Evolutionary conservation across 352 stramenopile genomes (phyloP).

Genomic region (Chrysophaeum taylorii): DNA sequence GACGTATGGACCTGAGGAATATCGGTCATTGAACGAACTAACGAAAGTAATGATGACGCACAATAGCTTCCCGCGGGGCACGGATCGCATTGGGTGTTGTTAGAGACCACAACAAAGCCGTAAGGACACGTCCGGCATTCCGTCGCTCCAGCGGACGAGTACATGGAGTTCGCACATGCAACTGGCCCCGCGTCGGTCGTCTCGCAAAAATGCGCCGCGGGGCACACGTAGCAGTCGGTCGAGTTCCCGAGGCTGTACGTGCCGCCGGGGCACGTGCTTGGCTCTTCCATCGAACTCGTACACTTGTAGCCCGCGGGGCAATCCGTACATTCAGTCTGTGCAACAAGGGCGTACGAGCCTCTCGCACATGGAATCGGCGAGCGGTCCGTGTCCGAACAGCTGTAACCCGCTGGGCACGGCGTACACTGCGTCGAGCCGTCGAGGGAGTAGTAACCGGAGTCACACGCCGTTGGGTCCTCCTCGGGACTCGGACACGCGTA

Average conservation of each 20-base stretch:
- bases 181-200: constrained; percentile 38
- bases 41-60: too few relatives aligned
- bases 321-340: too few relatives aligned
- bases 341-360: constrained; percentile 44
- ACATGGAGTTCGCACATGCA: constrained; percentile 43
- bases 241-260: constrained; percentile 5
- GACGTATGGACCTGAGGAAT: constrained; percentile 46
- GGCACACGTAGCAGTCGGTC: constrained; percentile 29
- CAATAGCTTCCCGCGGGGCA: constrained; percentile 3
- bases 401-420: constrained; percentile 60
- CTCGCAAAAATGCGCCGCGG: constrained; percentile 33
- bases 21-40: too few relatives aligned
- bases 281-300: constrained; percentile 25
- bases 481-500: background rate
- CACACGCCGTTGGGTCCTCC: background rate
- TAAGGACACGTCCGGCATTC: constrained; percentile 43
- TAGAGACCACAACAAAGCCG: constrained; percentile 45
- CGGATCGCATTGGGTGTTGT: constrained; percentile 25
- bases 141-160: constrained; percentile 40
- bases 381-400: constrained; percentile 40
- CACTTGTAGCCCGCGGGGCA: constrained; percentile 72
- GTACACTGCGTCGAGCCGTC: constrained; percentile 45
- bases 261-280: constrained; percentile 17
- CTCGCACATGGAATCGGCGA: constrained; percentile 11
- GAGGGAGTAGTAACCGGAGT: constrained; percentile 40